These are phyloP conservation scores for Aspergillus clavatus DNA, from an alignment of 2,329 filamentous ascomycete species.

Conservation along the genomic window DNA sequence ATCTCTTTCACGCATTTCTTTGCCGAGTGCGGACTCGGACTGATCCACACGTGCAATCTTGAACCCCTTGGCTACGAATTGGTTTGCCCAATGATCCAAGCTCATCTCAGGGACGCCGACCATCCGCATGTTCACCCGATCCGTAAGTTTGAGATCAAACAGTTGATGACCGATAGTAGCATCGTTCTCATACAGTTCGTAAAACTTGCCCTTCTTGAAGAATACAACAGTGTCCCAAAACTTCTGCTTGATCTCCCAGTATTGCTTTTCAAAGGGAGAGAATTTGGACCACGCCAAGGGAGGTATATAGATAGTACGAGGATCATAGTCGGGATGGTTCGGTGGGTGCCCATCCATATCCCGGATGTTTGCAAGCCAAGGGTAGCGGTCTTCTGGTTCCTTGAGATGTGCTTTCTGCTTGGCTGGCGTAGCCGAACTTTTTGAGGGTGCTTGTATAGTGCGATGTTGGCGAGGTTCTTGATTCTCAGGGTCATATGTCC, in stretches of 20 bases:
- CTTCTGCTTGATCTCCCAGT: conserved; percentile 99
- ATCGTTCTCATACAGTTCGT: conserved; percentile 96
- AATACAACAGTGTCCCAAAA: conserved; percentile 97
- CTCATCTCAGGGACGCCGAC: conserved; percentile 95
- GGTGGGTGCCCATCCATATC: conserved; percentile 79
- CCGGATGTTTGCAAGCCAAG: conserved; percentile 80
- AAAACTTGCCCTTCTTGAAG: conserved; percentile 99
- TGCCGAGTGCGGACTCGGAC: conserved; percentile 89
- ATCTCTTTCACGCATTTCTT: conserved; percentile 96
- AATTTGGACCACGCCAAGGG: conserved; percentile 74
- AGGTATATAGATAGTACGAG: conserved; percentile 84
- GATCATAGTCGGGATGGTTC: conserved; percentile 83
- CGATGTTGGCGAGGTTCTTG: conserved; percentile 48
- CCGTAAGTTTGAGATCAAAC: conserved; percentile 95
- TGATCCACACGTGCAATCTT: conserved; percentile 97
- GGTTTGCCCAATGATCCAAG: conserved; percentile 94
- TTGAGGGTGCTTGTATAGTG: conserved; percentile 33
- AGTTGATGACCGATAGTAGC: conserved; percentile 93
- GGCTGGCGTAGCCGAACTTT: conserved; percentile 32
- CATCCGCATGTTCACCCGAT: conserved; percentile 99
- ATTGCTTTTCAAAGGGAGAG: conserved; percentile 93
- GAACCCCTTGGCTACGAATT: conserved; percentile 96
- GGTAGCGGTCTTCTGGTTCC: conserved; percentile 79
- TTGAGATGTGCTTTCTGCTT: conserved; percentile 69
- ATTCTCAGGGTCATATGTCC: conserved; percentile 67